Percentiles rank a stretch among this genome's conserved stretches.
Evolutionary conservation across 768 basidiomycete genomes (phyloP).

Genomic region (Termitomyces eurrhizus): DNA sequence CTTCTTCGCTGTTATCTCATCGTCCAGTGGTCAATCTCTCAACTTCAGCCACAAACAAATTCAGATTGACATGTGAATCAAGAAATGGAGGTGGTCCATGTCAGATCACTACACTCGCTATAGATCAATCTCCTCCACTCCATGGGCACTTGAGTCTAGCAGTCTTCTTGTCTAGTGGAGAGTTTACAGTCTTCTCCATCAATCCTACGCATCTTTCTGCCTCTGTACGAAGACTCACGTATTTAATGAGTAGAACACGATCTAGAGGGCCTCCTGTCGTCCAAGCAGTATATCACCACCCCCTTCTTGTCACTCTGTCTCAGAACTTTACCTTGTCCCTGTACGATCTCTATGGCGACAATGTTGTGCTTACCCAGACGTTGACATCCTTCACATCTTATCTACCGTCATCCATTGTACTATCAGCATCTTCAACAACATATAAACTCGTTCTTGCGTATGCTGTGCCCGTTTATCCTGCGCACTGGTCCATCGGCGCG

Average conservation of each 20-base stretch:
- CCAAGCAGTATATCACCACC: slow-evolving; percentile 75
- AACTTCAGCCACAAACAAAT: slow-evolving; percentile 26
- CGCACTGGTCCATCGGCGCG: slow-evolving; percentile 75
- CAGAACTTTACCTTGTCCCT: slow-evolving; percentile 62
- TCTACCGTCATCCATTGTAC: slow-evolving; percentile 76
- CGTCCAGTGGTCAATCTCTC: slow-evolving; percentile 36
- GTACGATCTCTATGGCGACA: slow-evolving; percentile 61
- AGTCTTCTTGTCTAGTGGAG: slow-evolving; percentile 64
- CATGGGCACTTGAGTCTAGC: slow-evolving; percentile 44
- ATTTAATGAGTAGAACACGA: slow-evolving; percentile 41
- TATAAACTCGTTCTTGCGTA: slow-evolving; percentile 79
- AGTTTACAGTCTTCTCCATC: slow-evolving; percentile 58
- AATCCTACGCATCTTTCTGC: slow-evolving; percentile 39
- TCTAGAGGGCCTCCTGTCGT: slow-evolving; percentile 43
- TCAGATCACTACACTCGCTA: slow-evolving; percentile 59
- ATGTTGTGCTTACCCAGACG: slow-evolving; percentile 56
- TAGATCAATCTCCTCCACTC: slow-evolving; percentile 69
- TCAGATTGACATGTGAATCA: slow-evolving; percentile 43
- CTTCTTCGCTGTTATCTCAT: slow-evolving; percentile 38
- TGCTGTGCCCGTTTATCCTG: slow-evolving; percentile 73
- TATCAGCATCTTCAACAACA: slow-evolving; percentile 53
- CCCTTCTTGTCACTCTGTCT: slow-evolving; percentile 70
- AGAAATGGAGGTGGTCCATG: slow-evolving; percentile 22
- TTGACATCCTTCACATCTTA: slow-evolving; percentile 75
- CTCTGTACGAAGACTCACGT: slow-evolving; percentile 42